Percentiles rank a stretch among this genome's conserved stretches.
Conservation (phyloP, 257 asterid species). For the Gynochthodes officinalis region DNA sequence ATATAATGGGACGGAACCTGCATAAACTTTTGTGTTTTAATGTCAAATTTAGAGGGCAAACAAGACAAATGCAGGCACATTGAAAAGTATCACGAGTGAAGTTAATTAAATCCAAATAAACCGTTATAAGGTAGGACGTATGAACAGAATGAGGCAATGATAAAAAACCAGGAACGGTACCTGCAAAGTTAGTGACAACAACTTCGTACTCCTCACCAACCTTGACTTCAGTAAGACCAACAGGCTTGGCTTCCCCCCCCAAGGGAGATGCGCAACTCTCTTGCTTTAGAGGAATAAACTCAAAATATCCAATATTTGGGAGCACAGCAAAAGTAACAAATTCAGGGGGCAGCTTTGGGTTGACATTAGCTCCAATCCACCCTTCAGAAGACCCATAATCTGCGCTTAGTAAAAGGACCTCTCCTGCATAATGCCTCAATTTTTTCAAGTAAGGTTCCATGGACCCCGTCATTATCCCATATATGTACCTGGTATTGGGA, state of each 20-base stretch:
- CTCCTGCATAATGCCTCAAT: conserved; percentile 85
- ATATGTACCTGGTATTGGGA: conserved; percentile 69
- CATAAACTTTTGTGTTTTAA: neutral
- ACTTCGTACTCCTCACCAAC: conserved; percentile 81
- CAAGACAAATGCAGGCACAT: neutral
- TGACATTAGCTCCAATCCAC: conserved; percentile 85
- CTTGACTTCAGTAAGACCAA: conserved; percentile 69
- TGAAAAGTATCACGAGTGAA: neutral
- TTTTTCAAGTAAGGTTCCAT: conserved; percentile 89
- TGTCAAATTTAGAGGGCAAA: neutral
- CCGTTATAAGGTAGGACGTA: neutral
- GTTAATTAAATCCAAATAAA: neutral
- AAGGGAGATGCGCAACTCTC: neutral
- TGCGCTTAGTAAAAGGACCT: conserved; percentile 69
- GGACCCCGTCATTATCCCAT: conserved; percentile 94
- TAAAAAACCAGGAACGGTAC: conserved; percentile 23
- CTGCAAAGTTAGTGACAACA: conserved; percentile 76
- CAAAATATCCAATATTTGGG: conserved; percentile 82
- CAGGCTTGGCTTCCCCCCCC: conserved; percentile 30
- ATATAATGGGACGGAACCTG: neutral
- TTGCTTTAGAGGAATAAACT: conserved; percentile 61
- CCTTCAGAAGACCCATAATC: conserved; percentile 97
- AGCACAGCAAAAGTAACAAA: conserved; percentile 67
- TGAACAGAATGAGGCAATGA: neutral
- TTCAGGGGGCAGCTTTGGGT: conserved; percentile 73